Evolutionary conservation across 169 alveolate species (phyloP).

Genomic region (Fabrea salina): DNA sequence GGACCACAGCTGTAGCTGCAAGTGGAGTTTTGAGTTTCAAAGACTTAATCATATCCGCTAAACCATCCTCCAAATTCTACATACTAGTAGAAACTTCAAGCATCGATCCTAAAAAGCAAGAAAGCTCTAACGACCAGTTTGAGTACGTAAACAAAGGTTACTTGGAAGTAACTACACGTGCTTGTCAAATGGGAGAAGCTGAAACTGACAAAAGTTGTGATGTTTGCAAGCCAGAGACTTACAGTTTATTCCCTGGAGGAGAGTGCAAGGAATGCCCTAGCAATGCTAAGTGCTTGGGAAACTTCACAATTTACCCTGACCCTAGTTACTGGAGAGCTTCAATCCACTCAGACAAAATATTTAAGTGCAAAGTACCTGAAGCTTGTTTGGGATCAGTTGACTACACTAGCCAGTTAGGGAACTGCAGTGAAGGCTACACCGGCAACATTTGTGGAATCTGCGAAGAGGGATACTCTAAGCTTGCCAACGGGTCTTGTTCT

Average conservation of each 20-base stretch:
- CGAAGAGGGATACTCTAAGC: neutral
- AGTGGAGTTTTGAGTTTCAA: neutral
- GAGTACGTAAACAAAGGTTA: neutral
- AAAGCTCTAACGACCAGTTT: neutral
- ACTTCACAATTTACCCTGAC: neutral
- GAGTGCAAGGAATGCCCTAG: conserved; percentile 15
- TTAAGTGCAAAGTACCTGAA: neutral
- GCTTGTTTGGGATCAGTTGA: conserved; percentile 6
- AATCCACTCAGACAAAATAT: neutral
- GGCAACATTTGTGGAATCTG: neutral
- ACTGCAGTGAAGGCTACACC: neutral
- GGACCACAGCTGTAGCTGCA: neutral
- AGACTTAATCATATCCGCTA: neutral
- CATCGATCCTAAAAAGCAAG: neutral
- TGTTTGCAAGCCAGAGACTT: neutral
- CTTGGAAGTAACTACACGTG: neutral
- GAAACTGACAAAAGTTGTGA: neutral
- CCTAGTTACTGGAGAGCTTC: conserved; percentile 17
- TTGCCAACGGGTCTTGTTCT: neutral
- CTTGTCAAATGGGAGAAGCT: conserved; percentile 2
- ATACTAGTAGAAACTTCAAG: neutral
- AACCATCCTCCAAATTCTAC: neutral
- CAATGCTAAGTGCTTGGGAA: conserved; percentile 17
- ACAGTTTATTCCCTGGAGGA: neutral
- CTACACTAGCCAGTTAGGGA: neutral